A percentile compares a stretch with the other conserved stretches of the same genome.
These are phyloP conservation scores for Diospyros kaki DNA, from an alignment of 148 eudicot species.

Conservation along the genomic window DNA sequence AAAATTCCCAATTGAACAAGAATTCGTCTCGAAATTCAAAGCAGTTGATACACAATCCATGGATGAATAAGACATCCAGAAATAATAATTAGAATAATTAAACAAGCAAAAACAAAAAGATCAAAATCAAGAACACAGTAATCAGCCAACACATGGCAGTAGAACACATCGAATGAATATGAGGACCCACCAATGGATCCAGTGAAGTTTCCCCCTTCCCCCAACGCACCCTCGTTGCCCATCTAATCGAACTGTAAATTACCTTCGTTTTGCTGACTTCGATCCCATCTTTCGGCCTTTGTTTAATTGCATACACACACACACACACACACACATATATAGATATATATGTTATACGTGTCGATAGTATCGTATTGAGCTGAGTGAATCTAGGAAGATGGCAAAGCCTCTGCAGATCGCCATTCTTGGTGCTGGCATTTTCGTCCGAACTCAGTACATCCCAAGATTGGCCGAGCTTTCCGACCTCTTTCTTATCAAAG, in stretches of 20 bases:
- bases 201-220: background rate
- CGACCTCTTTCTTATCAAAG: constrained; percentile 54
- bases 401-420: constrained; percentile 56
- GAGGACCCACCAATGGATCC: no score
- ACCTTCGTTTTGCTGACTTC: background rate
- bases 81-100: no score
- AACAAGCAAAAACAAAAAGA: no score
- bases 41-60: no score
- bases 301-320: background rate
- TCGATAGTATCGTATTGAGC: background rate
- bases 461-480: constrained; percentile 89
- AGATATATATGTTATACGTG: background rate
- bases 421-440: constrained; percentile 88
- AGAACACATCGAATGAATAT: no score
- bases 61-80: no score
- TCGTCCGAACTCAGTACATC: constrained; percentile 70
- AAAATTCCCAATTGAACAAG: no score
- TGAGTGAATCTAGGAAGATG: constrained; percentile 22
- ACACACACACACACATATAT: background rate
- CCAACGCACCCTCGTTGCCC: background rate
- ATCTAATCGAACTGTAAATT: background rate
- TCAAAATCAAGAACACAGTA: no score
- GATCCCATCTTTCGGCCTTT: background rate
- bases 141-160: no score
- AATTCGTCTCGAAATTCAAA: no score